A percentile compares a stretch with the other conserved stretches of the same genome.
Conservation (phyloP, 2,329 filamentous ascomycete species). For the Trichophyton mentagrophytes region DNA sequence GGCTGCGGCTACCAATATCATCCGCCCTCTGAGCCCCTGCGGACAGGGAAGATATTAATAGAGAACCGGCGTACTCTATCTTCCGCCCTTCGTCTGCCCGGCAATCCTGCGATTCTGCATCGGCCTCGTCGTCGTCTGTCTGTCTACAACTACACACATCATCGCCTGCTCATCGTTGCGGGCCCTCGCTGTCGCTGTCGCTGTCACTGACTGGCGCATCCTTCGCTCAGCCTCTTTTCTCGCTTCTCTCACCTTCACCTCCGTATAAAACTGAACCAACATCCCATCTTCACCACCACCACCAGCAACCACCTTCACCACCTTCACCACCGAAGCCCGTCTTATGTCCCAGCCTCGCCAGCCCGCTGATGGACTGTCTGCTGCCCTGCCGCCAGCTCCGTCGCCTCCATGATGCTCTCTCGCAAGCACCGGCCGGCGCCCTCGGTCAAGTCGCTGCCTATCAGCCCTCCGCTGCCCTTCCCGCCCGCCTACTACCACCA, state of each 20-base stretch:
- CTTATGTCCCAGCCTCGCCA: not conserved
- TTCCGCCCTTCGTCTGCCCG: not conserved
- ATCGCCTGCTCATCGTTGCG: not conserved
- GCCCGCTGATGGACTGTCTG: not conserved
- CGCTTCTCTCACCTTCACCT: not conserved
- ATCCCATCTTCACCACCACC: not conserved
- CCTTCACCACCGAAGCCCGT: not conserved
- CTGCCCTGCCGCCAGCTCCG: not conserved
- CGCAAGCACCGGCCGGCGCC: not conserved
- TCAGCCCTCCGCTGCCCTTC: slow-evolving; percentile 1
- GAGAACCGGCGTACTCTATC: not conserved
- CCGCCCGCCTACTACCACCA: not conserved
- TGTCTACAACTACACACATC: too few relatives aligned
- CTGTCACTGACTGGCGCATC: not conserved
- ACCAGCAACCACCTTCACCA: not conserved
- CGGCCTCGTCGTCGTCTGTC: not conserved
- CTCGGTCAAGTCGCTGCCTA: not conserved
- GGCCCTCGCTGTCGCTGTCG: not conserved
- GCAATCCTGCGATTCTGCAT: not conserved
- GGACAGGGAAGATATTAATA: not conserved
- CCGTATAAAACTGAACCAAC: not conserved
- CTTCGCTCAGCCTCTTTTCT: not conserved
- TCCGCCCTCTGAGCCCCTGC: not conserved
- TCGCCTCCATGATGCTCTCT: not conserved
- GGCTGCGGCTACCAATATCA: not conserved